phyloP scores from a whole-genome alignment of 140 eudicot species.

The Anethum foeniculum region DNA sequence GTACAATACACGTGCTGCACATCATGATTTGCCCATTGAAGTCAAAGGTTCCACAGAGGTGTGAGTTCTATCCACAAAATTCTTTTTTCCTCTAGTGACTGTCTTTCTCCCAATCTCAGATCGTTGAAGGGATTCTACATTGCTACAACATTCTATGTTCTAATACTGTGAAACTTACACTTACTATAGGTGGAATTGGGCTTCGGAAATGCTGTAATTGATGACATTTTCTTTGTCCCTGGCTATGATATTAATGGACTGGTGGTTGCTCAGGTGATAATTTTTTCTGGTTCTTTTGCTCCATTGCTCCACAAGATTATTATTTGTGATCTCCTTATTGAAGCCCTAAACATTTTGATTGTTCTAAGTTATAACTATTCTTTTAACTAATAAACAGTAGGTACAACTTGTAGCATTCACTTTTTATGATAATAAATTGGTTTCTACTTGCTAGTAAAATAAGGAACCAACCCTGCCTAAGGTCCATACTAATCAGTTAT shows the following conservation, averaged over 20 bases:
- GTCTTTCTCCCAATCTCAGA: not conserved
- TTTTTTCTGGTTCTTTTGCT: constrained; percentile 6
- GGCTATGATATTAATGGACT: constrained; percentile 87
- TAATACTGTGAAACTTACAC: constrained; percentile 12
- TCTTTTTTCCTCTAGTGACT: constrained; percentile 13
- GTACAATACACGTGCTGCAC: constrained; percentile 70
- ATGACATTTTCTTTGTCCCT: constrained; percentile 71
- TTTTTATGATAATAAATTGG: not conserved
- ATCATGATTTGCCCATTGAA: constrained; percentile 58
- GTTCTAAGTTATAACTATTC: not conserved
- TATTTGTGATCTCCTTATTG: not conserved
- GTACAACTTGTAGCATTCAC: not conserved
- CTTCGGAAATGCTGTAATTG: constrained; percentile 59
- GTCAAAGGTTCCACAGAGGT: constrained; percentile 80
- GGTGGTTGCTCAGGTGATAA: constrained; percentile 83
- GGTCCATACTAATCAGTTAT: not conserved
- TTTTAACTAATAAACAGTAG: not conserved
- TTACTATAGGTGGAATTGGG: constrained; percentile 76
- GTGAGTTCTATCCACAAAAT: not conserved
- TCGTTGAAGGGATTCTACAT: not conserved
- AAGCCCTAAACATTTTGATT: not conserved
- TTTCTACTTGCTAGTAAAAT: not conserved
- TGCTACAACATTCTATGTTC: not conserved
- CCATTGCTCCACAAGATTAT: not conserved
- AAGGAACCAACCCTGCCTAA: not conserved